Evolutionary conservation across 495 filamentous ascomycete species (phyloP), one percentile per base, ranked within the genome.

Genomic region (Daldinia loculata): DNA sequence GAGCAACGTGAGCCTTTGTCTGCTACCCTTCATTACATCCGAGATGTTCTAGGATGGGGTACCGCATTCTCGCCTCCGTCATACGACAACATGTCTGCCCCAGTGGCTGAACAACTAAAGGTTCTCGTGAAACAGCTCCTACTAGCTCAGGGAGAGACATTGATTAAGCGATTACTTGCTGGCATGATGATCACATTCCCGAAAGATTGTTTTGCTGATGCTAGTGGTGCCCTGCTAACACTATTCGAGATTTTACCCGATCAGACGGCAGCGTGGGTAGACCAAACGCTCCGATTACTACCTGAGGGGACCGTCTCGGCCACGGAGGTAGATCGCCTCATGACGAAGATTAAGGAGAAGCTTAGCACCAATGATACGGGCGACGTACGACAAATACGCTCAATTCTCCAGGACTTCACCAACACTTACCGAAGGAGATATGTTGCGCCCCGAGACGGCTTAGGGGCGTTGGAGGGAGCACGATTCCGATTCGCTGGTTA

Each of bases 181-280:
- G 95, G 95, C 68, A 95, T 99, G 94, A 98, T 99, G 94, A 98
- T 97, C 77, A 93, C 89, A 0, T 99, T 98, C 84, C 95, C 95
- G 0, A 87, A 89, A 50, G 96, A 97, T 76, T 98, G 94, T 80
- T 94, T 98, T 78, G 87, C 94, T 0, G 96, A 98, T 79, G 94
- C 93, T 6, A 95, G 92, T 26, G 92, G 94, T 11, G 92, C 97
- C n/a, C 80, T 98, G 66, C 88, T 99, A 74, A 89, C 87, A 1
- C 82, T 98, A 69, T 97, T 98, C 74, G 90, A 98, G 76, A 80
- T 98, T 27, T 85, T 96, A 71, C 96, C 96, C 0, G 80, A 87
- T 41, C 87, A 94, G 70, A 90, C 91, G 53, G 85, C 91, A 5
- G 68, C 80, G 8, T 98, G 95, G 93, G 87, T 97, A 24, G 89